Percentiles rank a stretch among this genome's conserved stretches.
These are phyloP conservation scores for Paramarasmius palmivorus DNA, from an alignment of 1,284 basidiomycete genomes.

Conservation along the genomic window DNA sequence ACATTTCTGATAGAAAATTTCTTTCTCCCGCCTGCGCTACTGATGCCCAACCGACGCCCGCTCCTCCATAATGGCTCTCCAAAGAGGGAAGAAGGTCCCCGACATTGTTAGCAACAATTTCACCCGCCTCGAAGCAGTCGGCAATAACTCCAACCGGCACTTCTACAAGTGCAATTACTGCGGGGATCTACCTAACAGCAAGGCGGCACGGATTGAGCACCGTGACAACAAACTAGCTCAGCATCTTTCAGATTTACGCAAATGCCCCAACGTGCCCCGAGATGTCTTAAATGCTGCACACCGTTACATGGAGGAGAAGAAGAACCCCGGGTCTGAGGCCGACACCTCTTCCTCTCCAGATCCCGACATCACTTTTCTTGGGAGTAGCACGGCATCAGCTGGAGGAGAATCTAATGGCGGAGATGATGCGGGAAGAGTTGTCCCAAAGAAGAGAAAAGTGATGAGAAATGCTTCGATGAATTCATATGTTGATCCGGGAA, in stretches of 20 bases:
- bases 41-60: no score
- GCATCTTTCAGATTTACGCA: conserved; percentile 11
- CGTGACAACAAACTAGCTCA: conserved; percentile 18
- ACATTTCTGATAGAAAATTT: no score
- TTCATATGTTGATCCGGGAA: neutral
- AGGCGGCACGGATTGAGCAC: conserved; percentile 16
- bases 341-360: no score
- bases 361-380: no score
- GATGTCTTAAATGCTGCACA: neutral
- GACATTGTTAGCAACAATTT: neutral
- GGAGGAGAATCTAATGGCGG: no score
- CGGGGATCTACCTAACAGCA: conserved; percentile 3
- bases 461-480: neutral
- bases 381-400: no score
- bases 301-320: neutral
- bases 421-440: no score
- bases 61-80: no score
- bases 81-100: no score
- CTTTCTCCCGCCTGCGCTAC: no score
- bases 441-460: no score
- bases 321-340: no score
- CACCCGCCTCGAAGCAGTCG: neutral
- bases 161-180: conserved; percentile 1
- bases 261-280: conserved; percentile 8
- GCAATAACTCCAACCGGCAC: neutral